Evolutionary conservation across 208 protist species (phyloP), one percentile per base, ranked within the genome.

Genomic region (Trypanosoma rangeli): DNA sequence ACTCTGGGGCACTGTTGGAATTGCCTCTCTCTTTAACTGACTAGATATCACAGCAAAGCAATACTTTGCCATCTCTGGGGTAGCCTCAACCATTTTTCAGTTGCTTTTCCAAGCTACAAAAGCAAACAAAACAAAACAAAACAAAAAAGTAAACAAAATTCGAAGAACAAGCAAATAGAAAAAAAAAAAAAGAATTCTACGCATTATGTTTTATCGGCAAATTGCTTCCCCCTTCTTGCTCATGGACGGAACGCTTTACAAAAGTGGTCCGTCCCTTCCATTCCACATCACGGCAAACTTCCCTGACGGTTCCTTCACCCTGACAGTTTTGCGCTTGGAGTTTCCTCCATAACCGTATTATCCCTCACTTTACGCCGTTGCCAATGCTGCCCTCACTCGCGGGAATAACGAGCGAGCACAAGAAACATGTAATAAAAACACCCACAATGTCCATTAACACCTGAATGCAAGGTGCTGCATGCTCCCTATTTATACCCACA

Each of bases 11-110:
- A 73, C 82, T 64, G 26, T 56, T 52, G 49, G 91, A 75, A 60
- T 62, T 33, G 77, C 49, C 29, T 83, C 61, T 20, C 76, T 65
- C 5, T 52, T 74, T 31, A 94, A 63, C 31, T 78, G 72, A 42
- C 77, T 82, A 9, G 55, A 60, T 22, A 96, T 82, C 18, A 94
- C 86, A 46, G 80, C 75, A 69, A 92, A 86, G 79, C 91, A 96
- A 74, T 93, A 96, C 61, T 72, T 81, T n/a, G 84, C 85, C 91
- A 96, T 96, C 24, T 92, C 87, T 5, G 75, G 74, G 10, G 89
- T 94, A 22, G 91, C 88, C 52, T 68, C 65, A 33, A 81, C 57
- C 69, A 85, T 83, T 16, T 35, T 59, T 52, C 60, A 26, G 4
- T 50, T 15, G 10, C n/a, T 46, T 39, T 53, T 26, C 24, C 7